Percentiles rank a stretch among this genome's conserved stretches.
Conservation (phyloP, 768 basidiomycete genomes). For the Hypholoma sublateritium region DNA sequence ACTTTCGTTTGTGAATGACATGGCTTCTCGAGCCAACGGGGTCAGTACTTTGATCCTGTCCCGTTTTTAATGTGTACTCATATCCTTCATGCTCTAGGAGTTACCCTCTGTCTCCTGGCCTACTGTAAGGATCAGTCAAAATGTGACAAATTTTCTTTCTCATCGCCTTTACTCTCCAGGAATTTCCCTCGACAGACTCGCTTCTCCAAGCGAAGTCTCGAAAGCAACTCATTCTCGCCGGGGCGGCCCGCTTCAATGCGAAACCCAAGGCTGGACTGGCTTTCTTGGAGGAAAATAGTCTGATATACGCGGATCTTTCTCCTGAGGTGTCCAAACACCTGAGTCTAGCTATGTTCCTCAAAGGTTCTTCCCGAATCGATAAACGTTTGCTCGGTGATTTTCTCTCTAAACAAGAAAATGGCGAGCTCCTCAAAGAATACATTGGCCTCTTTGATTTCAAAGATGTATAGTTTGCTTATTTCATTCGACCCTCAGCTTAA, state of each 20-base stretch:
- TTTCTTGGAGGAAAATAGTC: slow-evolving; percentile 89
- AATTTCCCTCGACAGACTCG: slow-evolving; percentile 53
- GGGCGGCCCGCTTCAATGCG: slow-evolving; percentile 83
- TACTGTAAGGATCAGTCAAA: slow-evolving; percentile 33
- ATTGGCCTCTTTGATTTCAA: slow-evolving; percentile 89
- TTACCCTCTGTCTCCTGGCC: slow-evolving; percentile 56
- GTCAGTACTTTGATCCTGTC: slow-evolving; percentile 29
- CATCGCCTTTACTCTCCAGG: slow-evolving; percentile 31
- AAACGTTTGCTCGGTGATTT: slow-evolving; percentile 94
- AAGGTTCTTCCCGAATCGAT: slow-evolving; percentile 81
- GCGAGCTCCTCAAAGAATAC: slow-evolving; percentile 84
- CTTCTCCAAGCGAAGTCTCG: slow-evolving; percentile 73
- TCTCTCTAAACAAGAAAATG: slow-evolving; percentile 84
- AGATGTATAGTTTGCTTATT: slow-evolving; percentile 50
- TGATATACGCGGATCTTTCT: slow-evolving; percentile 73
- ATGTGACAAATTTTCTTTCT: too few relatives aligned
- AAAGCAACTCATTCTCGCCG: slow-evolving; percentile 84
- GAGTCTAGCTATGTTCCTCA: slow-evolving; percentile 84
- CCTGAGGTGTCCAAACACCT: slow-evolving; percentile 53
- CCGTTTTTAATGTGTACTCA: slow-evolving; percentile 10
- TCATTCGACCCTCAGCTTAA: neutral
- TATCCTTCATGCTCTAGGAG: slow-evolving; percentile 21
- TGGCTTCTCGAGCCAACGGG: slow-evolving; percentile 64
- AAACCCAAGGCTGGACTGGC: slow-evolving; percentile 91
- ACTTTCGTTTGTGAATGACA: slow-evolving; percentile 83